Evolutionary conservation across 441 rosid genomes (phyloP).

Genomic region (Erodium trifolium): DNA sequence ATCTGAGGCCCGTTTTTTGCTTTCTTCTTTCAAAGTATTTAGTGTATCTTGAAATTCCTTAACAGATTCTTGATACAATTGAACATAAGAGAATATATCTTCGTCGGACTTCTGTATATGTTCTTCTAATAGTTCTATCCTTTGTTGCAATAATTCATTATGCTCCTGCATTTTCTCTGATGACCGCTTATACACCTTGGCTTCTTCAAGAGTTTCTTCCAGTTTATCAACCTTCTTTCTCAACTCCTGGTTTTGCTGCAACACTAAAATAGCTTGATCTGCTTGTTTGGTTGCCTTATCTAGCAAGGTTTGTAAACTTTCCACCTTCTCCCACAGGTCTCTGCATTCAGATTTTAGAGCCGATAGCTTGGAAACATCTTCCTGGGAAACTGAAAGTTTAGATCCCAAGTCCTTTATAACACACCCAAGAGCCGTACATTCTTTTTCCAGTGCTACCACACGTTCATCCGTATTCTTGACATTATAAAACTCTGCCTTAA

Average conservation of each 20-base stretch:
- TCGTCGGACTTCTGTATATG: constrained; percentile 79
- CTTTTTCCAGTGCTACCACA: constrained; percentile 53
- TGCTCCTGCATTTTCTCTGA: constrained; percentile 67
- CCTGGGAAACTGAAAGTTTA: constrained; percentile 56
- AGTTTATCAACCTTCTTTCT: constrained; percentile 67
- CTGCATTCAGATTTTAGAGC: constrained; percentile 60
- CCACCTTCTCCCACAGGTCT: constrained; percentile 66
- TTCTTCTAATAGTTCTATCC: constrained; percentile 74
- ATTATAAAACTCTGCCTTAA: constrained; percentile 4
- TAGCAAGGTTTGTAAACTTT: constrained; percentile 49
- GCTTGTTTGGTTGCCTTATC: constrained; percentile 79
- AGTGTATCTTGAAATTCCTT: constrained; percentile 83
- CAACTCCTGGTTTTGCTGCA: constrained; percentile 83
- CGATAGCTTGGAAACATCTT: constrained; percentile 59
- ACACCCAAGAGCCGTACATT: constrained; percentile 47
- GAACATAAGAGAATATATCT: constrained; percentile 64
- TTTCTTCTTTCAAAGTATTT: constrained; percentile 65
- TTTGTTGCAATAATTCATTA: constrained; percentile 76
- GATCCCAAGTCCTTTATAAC: constrained; percentile 65
- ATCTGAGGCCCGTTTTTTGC: constrained; percentile 51
- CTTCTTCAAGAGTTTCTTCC: constrained; percentile 77
- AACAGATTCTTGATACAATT: constrained; percentile 75
- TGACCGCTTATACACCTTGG: constrained; percentile 59
- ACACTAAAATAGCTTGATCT: constrained; percentile 66
- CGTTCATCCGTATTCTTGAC: constrained; percentile 58